Evolutionary conservation across 148 eudicot species (phyloP).

Genomic region (Camellia sinensis): DNA sequence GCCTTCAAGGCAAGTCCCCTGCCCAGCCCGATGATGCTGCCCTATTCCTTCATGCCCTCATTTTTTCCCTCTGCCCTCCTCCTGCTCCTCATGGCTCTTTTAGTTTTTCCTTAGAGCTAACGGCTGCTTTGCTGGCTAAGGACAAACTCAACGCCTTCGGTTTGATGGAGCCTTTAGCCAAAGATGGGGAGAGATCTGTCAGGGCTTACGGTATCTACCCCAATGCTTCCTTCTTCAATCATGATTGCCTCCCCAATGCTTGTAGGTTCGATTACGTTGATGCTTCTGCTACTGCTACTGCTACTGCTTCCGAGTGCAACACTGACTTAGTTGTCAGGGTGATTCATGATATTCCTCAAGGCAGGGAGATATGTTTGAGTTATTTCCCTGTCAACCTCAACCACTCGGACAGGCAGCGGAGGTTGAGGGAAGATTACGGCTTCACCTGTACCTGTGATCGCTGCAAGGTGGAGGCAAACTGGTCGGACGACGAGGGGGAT

Average conservation of each 20-base stretch:
- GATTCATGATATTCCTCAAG: conserved; percentile 73
- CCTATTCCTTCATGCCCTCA: conserved; percentile 51
- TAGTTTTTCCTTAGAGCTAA: conserved; percentile 45
- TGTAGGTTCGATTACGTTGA: conserved; percentile 91
- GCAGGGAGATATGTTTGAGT: conserved; percentile 81
- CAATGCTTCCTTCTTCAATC: conserved; percentile 78
- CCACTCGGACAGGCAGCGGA: conserved; percentile 58
- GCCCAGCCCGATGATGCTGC: conserved; percentile 20
- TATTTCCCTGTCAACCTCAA: conserved; percentile 81
- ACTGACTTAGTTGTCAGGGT: conserved; percentile 64
- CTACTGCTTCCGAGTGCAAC: conserved; percentile 24
- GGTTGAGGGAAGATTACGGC: conserved; percentile 80
- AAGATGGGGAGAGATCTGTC: conserved; percentile 56
- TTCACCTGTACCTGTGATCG: conserved; percentile 80
- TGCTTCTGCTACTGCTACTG: conserved; percentile 4
- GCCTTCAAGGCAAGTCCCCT: conserved; percentile 57
- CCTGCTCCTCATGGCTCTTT: conserved; percentile 20
- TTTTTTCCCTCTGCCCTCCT: conserved; percentile 34
- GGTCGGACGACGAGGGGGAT: conserved; percentile 72
- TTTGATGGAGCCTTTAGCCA: conserved; percentile 67
- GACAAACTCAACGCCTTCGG: conserved; percentile 87
- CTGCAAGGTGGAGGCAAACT: conserved; percentile 80
- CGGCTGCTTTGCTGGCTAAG: conserved; percentile 60
- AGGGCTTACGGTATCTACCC: conserved; percentile 90
- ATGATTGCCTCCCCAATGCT: conserved; percentile 93